Evolutionary conservation across 2,329 filamentous ascomycete species (phyloP), one percentile per base, ranked within the genome.

Genomic region (Trichoderma gracile): DNA sequence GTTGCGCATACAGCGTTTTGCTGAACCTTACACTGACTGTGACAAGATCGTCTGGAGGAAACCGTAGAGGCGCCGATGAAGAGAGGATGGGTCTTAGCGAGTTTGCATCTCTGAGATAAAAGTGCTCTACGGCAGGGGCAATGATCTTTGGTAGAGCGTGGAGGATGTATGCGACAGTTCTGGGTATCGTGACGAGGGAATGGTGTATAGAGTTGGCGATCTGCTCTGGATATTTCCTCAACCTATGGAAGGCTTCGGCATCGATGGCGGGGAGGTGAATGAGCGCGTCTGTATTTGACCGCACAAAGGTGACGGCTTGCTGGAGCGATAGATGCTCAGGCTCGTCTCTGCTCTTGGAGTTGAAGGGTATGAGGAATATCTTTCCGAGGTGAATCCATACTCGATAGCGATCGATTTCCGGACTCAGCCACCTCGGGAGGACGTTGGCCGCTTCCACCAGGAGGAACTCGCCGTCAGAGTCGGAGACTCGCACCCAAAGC

Each of bases 391-490:
- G 86, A 63, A 99, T 88, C 95, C 95, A 99, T 40, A 96, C 88
- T 64, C 95, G 85, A 74, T 97, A 91, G 68, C 89, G 86, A 68
- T 96, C 93, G 45, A 94, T 89, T 68, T 97, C 93, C 0, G 95
- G 95, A 69, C 89, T 97, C 27, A 99, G 79, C 96, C 95, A 99
- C 67, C 85, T 87, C 2, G 95, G 95, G 2, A 97, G 80, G 15
- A 89, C 88, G 69, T 91, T 93, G 30, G 96, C 94, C 33, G 94
- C 95, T 79, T 99, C 95, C 63, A 97, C 89, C 19, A 99, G 86
- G 56, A 99, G 83, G 71, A 99, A 99, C 74, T 99, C 93, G 70
- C 96, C 96, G 77, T 98, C 95, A 55, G 88, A 89, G 75, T 99
- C 95, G 66, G 86, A 88, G 4, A 96, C 84, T 55, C 91, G 88